These are phyloP conservation scores for Corylus heterophylla DNA, from an alignment of 306 rosid species.

Conservation along the genomic window DNA sequence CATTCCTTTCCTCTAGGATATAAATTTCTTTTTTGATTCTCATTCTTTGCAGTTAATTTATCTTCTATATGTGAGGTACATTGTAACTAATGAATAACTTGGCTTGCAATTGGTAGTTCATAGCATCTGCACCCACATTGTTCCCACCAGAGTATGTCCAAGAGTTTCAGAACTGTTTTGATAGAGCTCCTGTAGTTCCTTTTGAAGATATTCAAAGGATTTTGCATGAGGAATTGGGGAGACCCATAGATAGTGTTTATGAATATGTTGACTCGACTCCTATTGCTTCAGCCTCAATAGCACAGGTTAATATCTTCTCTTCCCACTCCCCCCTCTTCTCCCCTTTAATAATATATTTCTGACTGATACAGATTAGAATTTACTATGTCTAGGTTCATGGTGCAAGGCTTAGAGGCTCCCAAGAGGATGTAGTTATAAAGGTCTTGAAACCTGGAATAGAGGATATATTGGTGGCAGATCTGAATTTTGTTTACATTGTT, in stretches of 20 bases:
- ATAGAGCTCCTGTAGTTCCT: slow-evolving; percentile 86
- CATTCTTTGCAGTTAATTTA: slow-evolving; percentile 20
- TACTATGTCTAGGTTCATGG: slow-evolving; percentile 71
- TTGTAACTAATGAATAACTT: slow-evolving; percentile 31
- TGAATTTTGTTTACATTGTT: slow-evolving; percentile 82
- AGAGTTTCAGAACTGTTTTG: slow-evolving; percentile 95
- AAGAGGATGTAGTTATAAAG: slow-evolving; percentile 94
- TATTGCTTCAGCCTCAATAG: slow-evolving; percentile 93
- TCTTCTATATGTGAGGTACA: slow-evolving; percentile 9
- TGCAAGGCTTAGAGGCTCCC: slow-evolving; percentile 86
- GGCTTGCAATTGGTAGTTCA: slow-evolving; percentile 57
- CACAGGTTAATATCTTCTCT: slow-evolving; percentile 57
- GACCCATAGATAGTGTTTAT: slow-evolving; percentile 80
- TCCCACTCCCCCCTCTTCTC: slow-evolving; percentile 6
- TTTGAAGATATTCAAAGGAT: slow-evolving; percentile 71
- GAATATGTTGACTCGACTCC: slow-evolving; percentile 87
- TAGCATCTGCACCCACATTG: slow-evolving; percentile 92
- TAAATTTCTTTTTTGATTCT: not conserved
- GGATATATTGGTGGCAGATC: slow-evolving; percentile 91
- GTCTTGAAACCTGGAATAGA: slow-evolving; percentile 96
- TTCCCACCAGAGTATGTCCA: slow-evolving; percentile 93
- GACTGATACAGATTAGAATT: slow-evolving; percentile 21
- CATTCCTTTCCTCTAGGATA: not conserved
- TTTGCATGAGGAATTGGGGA: slow-evolving; percentile 70
- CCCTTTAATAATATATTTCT: slow-evolving; percentile 1